Percentiles rank a stretch among this genome's conserved stretches.
Evolutionary conservation across 164 flowering plant genomes (phyloP).

Genomic region (Dillenia suffruticosa): DNA sequence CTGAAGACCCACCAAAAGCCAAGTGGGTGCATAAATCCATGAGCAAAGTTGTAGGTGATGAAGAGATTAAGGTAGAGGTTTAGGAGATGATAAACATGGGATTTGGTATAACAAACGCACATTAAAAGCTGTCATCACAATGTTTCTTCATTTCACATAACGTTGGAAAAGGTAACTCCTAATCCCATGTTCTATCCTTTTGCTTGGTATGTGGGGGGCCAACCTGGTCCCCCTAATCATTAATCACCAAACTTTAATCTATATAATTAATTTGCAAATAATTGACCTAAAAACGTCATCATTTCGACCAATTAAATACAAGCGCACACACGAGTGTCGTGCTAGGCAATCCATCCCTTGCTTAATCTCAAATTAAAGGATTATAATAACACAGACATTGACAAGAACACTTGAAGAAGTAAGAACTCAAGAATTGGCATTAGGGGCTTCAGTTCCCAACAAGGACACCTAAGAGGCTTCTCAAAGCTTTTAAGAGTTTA

Average conservation of each 20-base stretch:
- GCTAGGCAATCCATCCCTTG: conserved; percentile 20
- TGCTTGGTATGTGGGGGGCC: conserved; percentile 22
- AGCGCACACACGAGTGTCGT: conserved; percentile 22
- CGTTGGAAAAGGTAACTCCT: neutral
- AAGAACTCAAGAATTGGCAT: neutral
- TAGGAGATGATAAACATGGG: neutral
- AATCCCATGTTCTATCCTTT: neutral
- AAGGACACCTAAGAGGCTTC: too few relatives aligned
- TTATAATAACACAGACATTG: neutral
- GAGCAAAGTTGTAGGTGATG: too few relatives aligned
- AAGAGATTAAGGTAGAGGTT: too few relatives aligned
- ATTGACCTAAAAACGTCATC: conserved; percentile 5
- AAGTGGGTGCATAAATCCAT: too few relatives aligned
- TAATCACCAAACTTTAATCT: neutral
- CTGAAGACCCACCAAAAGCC: too few relatives aligned
- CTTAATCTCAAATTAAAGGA: conserved; percentile 8
- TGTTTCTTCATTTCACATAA: neutral
- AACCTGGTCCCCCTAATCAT: conserved; percentile 10
- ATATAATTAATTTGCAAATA: neutral
- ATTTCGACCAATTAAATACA: conserved; percentile 11
- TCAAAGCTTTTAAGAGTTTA: neutral
- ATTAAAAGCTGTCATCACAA: conserved; percentile 5
- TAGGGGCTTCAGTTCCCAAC: neutral
- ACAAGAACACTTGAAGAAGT: neutral
- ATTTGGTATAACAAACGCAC: conserved; percentile 1